Conservation (phyloP, 2,329 filamentous ascomycete genomes). For the Cyanodermella asteris region DNA sequence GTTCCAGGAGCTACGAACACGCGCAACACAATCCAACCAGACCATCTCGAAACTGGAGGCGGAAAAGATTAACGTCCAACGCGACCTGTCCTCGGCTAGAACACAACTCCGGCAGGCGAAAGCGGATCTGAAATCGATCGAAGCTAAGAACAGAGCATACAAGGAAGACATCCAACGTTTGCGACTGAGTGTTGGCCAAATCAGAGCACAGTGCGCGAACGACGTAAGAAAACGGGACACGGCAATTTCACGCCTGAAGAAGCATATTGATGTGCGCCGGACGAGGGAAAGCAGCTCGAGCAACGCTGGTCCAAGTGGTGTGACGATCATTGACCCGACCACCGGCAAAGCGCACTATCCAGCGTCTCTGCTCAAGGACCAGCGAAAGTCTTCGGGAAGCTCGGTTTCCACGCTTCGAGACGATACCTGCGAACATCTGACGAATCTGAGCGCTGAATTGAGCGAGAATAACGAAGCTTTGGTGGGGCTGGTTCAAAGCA, state of each 20-base stretch:
- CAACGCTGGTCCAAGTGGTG: conserved; percentile 29
- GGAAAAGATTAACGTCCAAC: conserved; percentile 32
- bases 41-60: conserved; percentile 26
- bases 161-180: conserved; percentile 67
- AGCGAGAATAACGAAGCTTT: conserved; percentile 84
- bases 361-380: no score
- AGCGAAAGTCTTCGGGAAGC: no score
- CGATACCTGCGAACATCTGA: conserved; percentile 81
- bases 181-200: conserved; percentile 60
- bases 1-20: conserved; percentile 5
- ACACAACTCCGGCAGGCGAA: conserved; percentile 50
- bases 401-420: no score
- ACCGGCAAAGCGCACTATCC: conserved; percentile 8
- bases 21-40: conserved; percentile 5
- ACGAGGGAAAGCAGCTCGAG: conserved; percentile 38
- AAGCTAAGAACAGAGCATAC: conserved; percentile 50
- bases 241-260: conserved; percentile 74
- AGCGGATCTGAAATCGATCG: conserved; percentile 49
- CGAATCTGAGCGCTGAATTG: conserved; percentile 57
- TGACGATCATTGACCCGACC: conserved; percentile 21
- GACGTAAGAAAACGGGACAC: conserved; percentile 79
- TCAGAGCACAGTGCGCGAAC: conserved; percentile 67
- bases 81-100: conserved; percentile 36
- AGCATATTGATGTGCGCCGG: conserved; percentile 46
- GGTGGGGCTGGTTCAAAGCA: conserved; percentile 47